phyloP scores from a whole-genome alignment of 1,284 basidiomycete genomes.

The Coniophora puteana region DNA sequence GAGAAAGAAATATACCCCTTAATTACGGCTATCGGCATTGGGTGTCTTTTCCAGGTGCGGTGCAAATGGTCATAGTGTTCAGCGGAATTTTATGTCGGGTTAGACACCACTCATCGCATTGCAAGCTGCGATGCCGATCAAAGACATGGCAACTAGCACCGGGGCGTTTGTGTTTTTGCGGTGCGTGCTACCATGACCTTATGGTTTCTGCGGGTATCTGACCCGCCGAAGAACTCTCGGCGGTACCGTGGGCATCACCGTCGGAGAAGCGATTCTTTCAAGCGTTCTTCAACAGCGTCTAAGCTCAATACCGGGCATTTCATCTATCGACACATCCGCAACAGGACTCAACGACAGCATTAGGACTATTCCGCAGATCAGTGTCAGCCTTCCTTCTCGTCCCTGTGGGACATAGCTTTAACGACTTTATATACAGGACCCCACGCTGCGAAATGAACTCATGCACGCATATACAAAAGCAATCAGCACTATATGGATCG shows the following conservation, averaged over 20 bases:
- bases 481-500: slow-evolving; percentile 71
- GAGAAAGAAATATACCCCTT: slow-evolving; percentile 31
- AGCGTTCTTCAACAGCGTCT: slow-evolving; percentile 45
- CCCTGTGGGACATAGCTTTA: too few species aligned
- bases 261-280: slow-evolving; percentile 29
- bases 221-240: slow-evolving; percentile 33
- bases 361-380: slow-evolving; percentile 46
- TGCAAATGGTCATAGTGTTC: too few species aligned
- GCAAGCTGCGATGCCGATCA: slow-evolving; percentile 44
- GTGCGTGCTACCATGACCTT: too few species aligned
- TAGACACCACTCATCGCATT: slow-evolving; percentile 33
- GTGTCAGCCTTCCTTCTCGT: too few species aligned
- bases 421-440: slow-evolving; percentile 38
- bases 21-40: slow-evolving; percentile 31
- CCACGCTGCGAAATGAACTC: slow-evolving; percentile 41
- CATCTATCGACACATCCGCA: slow-evolving; percentile 39
- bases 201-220: too few species aligned
- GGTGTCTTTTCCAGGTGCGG: slow-evolving; percentile 39
- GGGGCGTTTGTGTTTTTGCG: slow-evolving; percentile 35
- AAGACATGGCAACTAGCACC: slow-evolving; percentile 42
- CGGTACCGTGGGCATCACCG: slow-evolving; percentile 34
- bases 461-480: slow-evolving; percentile 70
- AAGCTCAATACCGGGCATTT: slow-evolving; percentile 40
- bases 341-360: slow-evolving; percentile 55
- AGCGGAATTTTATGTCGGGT: too few species aligned